Percentiles rank a stretch among this genome's conserved stretches.
These are phyloP conservation scores for Hericium alpestre DNA, from an alignment of 768 basidiomycete species.

Conservation along the genomic window DNA sequence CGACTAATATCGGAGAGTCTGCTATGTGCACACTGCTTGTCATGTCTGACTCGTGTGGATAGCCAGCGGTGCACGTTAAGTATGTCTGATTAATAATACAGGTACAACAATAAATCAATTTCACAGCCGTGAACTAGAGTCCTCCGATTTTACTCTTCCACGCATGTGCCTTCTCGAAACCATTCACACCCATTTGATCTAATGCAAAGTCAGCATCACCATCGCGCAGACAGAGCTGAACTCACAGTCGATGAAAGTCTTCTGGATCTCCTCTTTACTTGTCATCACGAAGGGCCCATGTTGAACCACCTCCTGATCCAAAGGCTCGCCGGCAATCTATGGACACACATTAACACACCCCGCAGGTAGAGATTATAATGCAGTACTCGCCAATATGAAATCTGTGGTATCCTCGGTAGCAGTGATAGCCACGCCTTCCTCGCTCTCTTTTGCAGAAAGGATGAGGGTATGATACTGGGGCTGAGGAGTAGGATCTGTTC, in stretches of 20 bases:
- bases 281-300: conserved; percentile 88
- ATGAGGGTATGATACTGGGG: conserved; percentile 72
- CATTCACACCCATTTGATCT: conserved; percentile 72
- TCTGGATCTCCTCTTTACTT: conserved; percentile 63
- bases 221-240: not conserved
- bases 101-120: not conserved
- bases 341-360: too few relatives aligned
- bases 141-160: conserved; percentile 80
- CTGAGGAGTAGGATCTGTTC: conserved; percentile 34
- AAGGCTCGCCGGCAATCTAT: conserved; percentile 23
- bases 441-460: conserved; percentile 45
- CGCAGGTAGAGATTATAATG: too few relatives aligned
- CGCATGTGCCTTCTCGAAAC: conserved; percentile 80
- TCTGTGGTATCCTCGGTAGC: conserved; percentile 55
- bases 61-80: too few relatives aligned
- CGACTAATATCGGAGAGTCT: too few relatives aligned
- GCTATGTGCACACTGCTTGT: too few relatives aligned
- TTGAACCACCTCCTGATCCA: conserved; percentile 82
- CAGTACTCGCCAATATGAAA: conserved; percentile 53
- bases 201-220: conserved; percentile 8
- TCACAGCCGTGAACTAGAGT: not conserved
- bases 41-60: too few relatives aligned
- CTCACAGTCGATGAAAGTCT: conserved; percentile 75
- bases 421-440: conserved; percentile 62
- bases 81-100: too few relatives aligned